A percentile compares a stretch with the other conserved stretches of the same genome.
Evolutionary conservation across 2,329 filamentous ascomycete species (phyloP).

Genomic region (Sphaerulina vaccinii): DNA sequence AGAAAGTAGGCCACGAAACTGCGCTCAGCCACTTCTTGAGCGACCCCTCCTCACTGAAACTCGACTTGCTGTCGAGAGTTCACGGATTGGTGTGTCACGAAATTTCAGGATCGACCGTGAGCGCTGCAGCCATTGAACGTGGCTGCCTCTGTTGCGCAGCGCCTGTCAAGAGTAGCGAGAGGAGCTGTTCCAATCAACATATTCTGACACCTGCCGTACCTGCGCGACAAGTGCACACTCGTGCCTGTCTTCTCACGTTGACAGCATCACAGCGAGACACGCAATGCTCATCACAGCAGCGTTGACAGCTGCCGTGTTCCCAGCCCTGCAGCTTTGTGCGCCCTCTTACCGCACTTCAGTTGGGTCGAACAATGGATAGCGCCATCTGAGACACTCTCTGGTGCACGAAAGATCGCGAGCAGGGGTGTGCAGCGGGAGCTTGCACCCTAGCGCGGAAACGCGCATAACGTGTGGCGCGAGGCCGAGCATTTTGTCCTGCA

Average conservation of each 20-base stretch:
- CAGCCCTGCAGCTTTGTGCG: conserved; percentile 21
- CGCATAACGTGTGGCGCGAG: conserved; percentile 23
- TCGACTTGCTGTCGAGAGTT: background rate
- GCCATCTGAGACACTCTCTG: conserved; percentile 26
- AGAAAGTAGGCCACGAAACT: conserved; percentile 37
- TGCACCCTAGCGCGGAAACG: conserved; percentile 14
- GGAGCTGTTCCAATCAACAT: conserved; percentile 5
- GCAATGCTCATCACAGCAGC: conserved; percentile 24
- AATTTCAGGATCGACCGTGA: conserved; percentile 6
- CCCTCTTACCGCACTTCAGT: conserved; percentile 17
- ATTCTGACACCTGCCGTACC: conserved; percentile 7
- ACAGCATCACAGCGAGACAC: conserved; percentile 25
- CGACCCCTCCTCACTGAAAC: conserved; percentile 2
- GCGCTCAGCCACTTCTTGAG: conserved; percentile 12
- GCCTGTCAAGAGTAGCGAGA: conserved; percentile 12
- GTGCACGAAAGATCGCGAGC: conserved; percentile 25
- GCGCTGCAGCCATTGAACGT: background rate
- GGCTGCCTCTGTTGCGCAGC: conserved; percentile 3
- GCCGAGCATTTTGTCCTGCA: conserved; percentile 8
- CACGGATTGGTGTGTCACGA: conserved; percentile 2
- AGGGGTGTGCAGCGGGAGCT: conserved; percentile 19
- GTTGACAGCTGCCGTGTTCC: conserved; percentile 25
- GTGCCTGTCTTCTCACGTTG: conserved; percentile 28
- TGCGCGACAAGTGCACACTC: conserved; percentile 10
- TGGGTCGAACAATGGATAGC: conserved; percentile 26